Percentiles rank a stretch among this genome's conserved stretches.
Evolutionary conservation across 345 rosid species (phyloP).

Genomic region (Syzygium aqueum): DNA sequence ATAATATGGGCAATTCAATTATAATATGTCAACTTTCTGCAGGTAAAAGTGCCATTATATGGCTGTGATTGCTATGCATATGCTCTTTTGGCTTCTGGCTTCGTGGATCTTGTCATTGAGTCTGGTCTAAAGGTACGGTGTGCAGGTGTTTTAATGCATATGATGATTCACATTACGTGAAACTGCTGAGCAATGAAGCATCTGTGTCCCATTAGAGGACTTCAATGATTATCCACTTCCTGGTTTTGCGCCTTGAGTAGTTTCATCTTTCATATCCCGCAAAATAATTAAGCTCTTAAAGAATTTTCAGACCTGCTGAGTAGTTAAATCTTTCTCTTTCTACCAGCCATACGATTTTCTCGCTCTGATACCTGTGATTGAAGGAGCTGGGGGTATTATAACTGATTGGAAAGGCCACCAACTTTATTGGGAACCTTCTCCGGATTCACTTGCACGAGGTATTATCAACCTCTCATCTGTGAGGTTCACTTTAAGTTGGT

Average conservation of each 20-base stretch:
- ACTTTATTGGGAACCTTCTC: slow-evolving; percentile 73
- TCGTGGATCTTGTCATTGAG: slow-evolving; percentile 89
- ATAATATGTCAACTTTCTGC: slow-evolving; percentile 1
- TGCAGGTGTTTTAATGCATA: not conserved
- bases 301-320: not conserved
- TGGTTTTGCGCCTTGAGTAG: not conserved
- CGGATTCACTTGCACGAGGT: slow-evolving; percentile 54
- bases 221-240: not conserved
- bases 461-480: not conserved
- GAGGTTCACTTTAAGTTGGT: not conserved
- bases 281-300: not conserved
- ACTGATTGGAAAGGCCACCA: slow-evolving; percentile 78
- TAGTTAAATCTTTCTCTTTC: not conserved
- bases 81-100: slow-evolving; percentile 93
- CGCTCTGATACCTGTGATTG: slow-evolving; percentile 80
- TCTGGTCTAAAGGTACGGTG: slow-evolving; percentile 76
- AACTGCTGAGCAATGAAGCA: not conserved
- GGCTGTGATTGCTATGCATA: slow-evolving; percentile 99
- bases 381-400: slow-evolving; percentile 84
- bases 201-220: not conserved
- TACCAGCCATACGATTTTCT: slow-evolving; percentile 87
- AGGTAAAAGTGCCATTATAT: slow-evolving; percentile 89
- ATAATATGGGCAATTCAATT: not conserved
- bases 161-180: not conserved
- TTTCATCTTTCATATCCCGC: not conserved